A percentile compares a stretch with the other conserved stretches of the same genome.
Evolutionary conservation across 2,329 filamentous ascomycete genomes (phyloP).

Genomic region (Rachicladosporium sp.): DNA sequence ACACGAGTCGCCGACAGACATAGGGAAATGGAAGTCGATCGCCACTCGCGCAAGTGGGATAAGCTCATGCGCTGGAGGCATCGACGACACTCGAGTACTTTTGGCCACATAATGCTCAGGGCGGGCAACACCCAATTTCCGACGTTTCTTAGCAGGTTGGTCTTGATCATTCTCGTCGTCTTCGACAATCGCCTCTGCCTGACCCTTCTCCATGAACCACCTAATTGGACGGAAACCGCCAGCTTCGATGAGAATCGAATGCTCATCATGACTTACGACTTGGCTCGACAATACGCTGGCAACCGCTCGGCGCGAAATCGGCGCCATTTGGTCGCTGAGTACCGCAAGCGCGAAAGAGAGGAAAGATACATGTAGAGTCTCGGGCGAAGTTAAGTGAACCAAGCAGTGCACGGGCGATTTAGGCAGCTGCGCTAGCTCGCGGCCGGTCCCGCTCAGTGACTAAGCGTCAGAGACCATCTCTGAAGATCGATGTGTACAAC

Average conservation of each 20-base stretch:
- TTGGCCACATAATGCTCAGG: too few relatives aligned
- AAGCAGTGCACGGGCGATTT: too few relatives aligned
- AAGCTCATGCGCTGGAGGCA: not conserved
- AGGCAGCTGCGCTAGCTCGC: too few relatives aligned
- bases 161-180: constrained; percentile 5
- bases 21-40: constrained; percentile 19
- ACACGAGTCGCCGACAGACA: constrained; percentile 7
- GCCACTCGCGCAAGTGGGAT: constrained; percentile 16
- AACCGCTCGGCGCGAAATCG: constrained; percentile 10
- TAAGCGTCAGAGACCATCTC: too few relatives aligned
- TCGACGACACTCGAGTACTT: too few relatives aligned
- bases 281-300: constrained; percentile 15
- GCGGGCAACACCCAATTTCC: too few relatives aligned
- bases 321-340: constrained; percentile 8
- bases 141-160: constrained; percentile 15
- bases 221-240: constrained; percentile 17
- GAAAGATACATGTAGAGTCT: not conserved
- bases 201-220: constrained; percentile 19
- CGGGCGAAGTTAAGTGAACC: too few relatives aligned
- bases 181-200: not conserved
- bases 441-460: too few relatives aligned
- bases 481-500: too few relatives aligned
- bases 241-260: constrained; percentile 19
- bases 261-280: constrained; percentile 15
- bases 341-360: not conserved